Evolutionary conservation across 2,329 filamentous ascomycete genomes (phyloP).

Genomic region (Lecanosticta acicola): DNA sequence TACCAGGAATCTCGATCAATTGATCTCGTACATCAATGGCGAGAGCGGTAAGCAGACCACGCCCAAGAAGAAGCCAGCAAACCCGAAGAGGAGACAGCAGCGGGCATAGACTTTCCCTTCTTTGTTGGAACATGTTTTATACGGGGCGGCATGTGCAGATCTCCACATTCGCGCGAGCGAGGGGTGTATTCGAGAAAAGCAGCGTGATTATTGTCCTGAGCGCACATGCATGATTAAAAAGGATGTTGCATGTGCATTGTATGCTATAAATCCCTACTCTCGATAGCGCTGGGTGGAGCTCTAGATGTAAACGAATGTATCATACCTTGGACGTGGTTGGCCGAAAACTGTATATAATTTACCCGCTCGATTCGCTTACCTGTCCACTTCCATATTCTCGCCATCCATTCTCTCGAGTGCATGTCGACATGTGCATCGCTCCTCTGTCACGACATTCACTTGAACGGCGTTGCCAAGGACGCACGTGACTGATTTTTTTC

Average conservation of each 20-base stretch:
- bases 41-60: constrained; percentile 38
- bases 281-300: background rate
- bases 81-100: constrained; percentile 38
- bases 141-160: background rate
- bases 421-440: too few relatives aligned
- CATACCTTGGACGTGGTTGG: background rate
- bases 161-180: too few relatives aligned
- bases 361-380: too few relatives aligned
- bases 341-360: background rate
- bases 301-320: background rate
- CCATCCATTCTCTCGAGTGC: too few relatives aligned
- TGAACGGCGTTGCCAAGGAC: too few relatives aligned
- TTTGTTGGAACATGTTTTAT: background rate
- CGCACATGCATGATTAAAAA: background rate
- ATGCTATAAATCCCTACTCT: background rate
- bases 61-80: constrained; percentile 43
- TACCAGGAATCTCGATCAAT: constrained; percentile 78
- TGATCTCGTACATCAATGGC: constrained; percentile 92
- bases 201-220: too few relatives aligned
- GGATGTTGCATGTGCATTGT: background rate
- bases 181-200: too few relatives aligned
- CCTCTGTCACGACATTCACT: too few relatives aligned
- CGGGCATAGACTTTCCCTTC: constrained; percentile 4
- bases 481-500: too few relatives aligned
- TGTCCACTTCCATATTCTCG: too few relatives aligned